phyloP scores from a whole-genome alignment of 108 stramenopile species.

The Cyclostephanos tholiformis region DNA sequence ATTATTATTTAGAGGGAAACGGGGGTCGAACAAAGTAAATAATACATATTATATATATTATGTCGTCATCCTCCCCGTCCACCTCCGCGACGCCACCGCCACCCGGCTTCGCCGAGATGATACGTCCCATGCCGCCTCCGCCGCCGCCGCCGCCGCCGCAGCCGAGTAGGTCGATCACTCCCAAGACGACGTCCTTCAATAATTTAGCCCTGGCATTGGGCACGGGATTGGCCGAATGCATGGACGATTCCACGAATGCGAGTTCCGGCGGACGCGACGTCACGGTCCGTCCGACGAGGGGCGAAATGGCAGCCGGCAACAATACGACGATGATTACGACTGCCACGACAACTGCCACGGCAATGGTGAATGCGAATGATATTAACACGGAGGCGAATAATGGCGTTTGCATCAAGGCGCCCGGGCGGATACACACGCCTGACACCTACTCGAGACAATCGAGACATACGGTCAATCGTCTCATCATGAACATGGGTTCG shows the following conservation, averaged over 20 bases:
- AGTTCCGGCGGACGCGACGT: no score
- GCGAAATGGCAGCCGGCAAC: neutral
- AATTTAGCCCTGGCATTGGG: constrained; percentile 78
- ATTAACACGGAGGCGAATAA: neutral
- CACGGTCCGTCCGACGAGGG: no score
- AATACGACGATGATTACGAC: constrained; percentile 3
- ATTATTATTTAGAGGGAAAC: no score
- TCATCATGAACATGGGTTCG: constrained; percentile 26
- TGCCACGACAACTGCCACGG: constrained; percentile 1
- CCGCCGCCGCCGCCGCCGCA: no score
- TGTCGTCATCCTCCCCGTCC: no score
- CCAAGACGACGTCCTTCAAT: constrained; percentile 58
- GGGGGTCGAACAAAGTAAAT: no score
- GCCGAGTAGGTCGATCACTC: constrained; percentile 1
- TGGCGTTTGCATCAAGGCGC: neutral
- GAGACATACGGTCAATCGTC: constrained; percentile 66
- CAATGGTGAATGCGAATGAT: neutral
- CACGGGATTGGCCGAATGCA: constrained; percentile 79
- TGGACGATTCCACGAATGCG: constrained; percentile 57
- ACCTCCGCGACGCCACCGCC: no score
- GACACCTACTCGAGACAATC: constrained; percentile 76
- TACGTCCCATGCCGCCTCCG: no score
- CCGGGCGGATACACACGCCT: constrained; percentile 15
- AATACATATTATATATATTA: no score
- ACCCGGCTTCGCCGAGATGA: no score